Evolutionary conservation across 495 filamentous ascomycete species (phyloP), one percentile per base, ranked within the genome.

Genomic region (Trichoderma erinaceum): DNA sequence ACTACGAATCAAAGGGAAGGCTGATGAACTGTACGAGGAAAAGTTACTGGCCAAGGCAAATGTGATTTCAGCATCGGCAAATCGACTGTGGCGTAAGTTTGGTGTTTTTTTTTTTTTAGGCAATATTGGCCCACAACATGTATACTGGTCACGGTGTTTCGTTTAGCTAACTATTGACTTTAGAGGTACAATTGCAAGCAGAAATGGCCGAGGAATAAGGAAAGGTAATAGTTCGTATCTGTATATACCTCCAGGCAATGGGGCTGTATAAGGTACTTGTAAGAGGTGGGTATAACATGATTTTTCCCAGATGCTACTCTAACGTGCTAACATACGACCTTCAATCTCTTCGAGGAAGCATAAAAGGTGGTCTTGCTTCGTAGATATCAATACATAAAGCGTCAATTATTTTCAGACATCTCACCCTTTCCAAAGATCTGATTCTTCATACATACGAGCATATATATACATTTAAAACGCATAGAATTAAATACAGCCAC

Each of bases 31-130:
- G 63, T 89, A 88, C 73, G 79, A 78, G 44, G 83, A 85, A 52
- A 91, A 90, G 72, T 72, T 93, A 38, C 74, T 85, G 35, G 78
- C 76, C 7, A 92, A 89, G 72, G 90, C 90, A 3, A 88, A 86
- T 72, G 78, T 88, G 4, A 91, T 95, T 69, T 77, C 88, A 65
- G 79, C 84, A 32, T 88, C 87, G 52, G 90, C 91, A n/a, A 90
- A 85, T 75, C 84, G 85, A 67, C 76, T 93, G 15, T 92, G 88
- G 86, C 87, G 88, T 90, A 81, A 72, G 84, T 66, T 18, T 41
- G 15, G 7, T 4, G 32, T 23, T 16, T 27, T 4, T 13, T n/a
- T 65, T n/a, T 2, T 48, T n/a, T 76, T 8, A n/a, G n/a, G 18
- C 8, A 5, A 38, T 38, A 38, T 38, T 10, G 8, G 35, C 8